These are phyloP conservation scores for Tolypocladium capitatum DNA, from an alignment of 2,329 filamentous ascomycete species.

Conservation along the genomic window DNA sequence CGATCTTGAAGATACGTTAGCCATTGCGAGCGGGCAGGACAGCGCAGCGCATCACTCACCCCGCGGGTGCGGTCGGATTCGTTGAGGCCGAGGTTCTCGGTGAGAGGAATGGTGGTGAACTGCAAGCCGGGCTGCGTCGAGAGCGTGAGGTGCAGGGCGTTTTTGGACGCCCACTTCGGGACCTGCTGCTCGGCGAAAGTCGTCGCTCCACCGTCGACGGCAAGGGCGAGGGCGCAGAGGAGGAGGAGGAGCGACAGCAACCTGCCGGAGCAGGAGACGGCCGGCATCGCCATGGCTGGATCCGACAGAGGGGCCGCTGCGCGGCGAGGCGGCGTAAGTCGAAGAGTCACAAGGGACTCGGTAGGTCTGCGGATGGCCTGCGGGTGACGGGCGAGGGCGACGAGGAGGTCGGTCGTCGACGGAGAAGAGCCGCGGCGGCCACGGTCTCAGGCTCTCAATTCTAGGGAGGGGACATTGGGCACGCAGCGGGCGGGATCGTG, in stretches of 20 bases:
- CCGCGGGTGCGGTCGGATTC: conserved; percentile 19
- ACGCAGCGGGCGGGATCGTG: conserved; percentile 1
- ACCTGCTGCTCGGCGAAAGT: conserved; percentile 21
- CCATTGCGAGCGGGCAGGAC: conserved; percentile 1
- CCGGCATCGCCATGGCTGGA: background rate
- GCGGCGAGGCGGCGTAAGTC: background rate
- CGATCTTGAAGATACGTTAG: conserved; percentile 17
- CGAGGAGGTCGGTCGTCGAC: background rate
- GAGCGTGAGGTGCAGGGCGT: conserved; percentile 28
- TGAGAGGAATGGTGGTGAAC: conserved; percentile 33
- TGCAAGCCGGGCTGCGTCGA: conserved; percentile 17
- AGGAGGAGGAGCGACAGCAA: conserved; percentile 9
- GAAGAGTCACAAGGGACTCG: background rate
- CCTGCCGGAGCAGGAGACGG: conserved; percentile 1
- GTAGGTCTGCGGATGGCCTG: background rate
- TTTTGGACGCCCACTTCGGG: conserved; percentile 24
- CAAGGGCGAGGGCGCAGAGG: conserved; percentile 14
- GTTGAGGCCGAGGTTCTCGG: conserved; percentile 27
- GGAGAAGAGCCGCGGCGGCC: background rate
- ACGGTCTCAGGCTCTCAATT: conserved; percentile 7
- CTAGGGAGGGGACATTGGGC: conserved; percentile 7
- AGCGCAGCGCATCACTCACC: conserved; percentile 18
- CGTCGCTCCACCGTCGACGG: conserved; percentile 20
- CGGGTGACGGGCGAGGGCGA: background rate
- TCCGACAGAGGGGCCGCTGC: background rate